These are phyloP conservation scores for Myrica gale DNA, from an alignment of 306 rosid species.

Conservation along the genomic window DNA sequence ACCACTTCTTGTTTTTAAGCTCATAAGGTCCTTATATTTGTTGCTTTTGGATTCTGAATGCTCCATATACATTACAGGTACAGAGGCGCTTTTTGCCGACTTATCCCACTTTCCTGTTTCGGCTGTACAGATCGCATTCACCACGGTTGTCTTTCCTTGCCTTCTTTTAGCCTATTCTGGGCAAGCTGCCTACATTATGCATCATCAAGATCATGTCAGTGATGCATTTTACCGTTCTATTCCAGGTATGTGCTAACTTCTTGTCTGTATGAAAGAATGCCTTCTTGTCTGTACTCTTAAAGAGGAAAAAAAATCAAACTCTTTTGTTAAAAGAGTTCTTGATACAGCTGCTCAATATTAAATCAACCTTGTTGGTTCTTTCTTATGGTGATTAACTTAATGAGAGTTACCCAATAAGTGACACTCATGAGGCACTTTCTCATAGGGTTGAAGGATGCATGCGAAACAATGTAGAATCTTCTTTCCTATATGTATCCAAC, in stretches of 20 bases:
- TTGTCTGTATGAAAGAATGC: not conserved
- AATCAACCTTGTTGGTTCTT: not conserved
- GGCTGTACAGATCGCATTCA: conserved; percentile 91
- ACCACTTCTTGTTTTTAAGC: not conserved
- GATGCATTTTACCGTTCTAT: conserved; percentile 80
- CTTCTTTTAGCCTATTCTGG: conserved; percentile 95
- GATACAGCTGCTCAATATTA: not conserved
- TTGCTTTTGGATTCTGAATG: conserved; percentile 29
- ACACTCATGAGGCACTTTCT: not conserved
- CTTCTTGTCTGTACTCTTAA: not conserved
- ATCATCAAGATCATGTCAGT: conserved; percentile 40
- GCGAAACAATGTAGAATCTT: too few species aligned
- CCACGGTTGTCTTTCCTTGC: conserved; percentile 89
- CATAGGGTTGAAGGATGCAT: not conserved
- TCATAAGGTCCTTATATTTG: not conserved
- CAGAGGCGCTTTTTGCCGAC: conserved; percentile 97
- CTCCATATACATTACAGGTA: conserved; percentile 59
- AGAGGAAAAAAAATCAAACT: not conserved
- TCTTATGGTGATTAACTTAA: not conserved
- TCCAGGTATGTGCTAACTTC: conserved; percentile 64
- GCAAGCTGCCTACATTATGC: conserved; percentile 89
- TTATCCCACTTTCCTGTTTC: conserved; percentile 90
- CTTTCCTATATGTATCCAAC: too few species aligned
- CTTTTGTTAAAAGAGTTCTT: not conserved
- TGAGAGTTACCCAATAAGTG: not conserved